These are phyloP conservation scores for Populus hybrid DNA, from an alignment of 441 rosid species.

Conservation along the genomic window DNA sequence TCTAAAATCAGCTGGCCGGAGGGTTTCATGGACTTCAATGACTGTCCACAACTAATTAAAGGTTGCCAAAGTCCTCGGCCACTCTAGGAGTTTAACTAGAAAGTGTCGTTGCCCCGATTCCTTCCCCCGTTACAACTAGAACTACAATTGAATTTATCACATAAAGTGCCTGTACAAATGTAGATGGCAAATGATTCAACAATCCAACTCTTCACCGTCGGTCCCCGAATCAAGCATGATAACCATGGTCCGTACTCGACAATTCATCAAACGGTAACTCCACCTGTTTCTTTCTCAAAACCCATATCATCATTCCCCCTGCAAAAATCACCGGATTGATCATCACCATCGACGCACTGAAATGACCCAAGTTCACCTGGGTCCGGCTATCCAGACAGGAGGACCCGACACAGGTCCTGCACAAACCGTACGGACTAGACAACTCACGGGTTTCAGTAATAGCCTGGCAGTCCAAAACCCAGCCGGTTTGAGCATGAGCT, in stretches of 20 bases:
- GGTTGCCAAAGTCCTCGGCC: not conserved
- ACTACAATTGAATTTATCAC: too few relatives aligned
- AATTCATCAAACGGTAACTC: constrained; percentile 74
- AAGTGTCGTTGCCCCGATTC: too few relatives aligned
- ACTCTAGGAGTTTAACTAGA: too few relatives aligned
- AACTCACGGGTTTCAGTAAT: constrained; percentile 59
- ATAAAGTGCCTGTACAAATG: not conserved
- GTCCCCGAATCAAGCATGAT: constrained; percentile 23
- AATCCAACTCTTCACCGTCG: too few relatives aligned
- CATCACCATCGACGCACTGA: constrained; percentile 24
- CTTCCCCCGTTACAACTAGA: too few relatives aligned
- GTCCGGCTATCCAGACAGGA: constrained; percentile 68
- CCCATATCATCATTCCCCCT: constrained; percentile 23
- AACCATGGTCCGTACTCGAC: constrained; percentile 37
- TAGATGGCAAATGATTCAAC: not conserved
- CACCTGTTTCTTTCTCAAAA: constrained; percentile 53
- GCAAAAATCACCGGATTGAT: constrained; percentile 41
- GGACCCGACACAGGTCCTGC: constrained; percentile 58
- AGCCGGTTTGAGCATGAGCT: constrained; percentile 33
- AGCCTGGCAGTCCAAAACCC: constrained; percentile 67
- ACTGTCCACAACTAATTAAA: not conserved
- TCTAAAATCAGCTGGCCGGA: not conserved
- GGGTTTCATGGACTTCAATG: not conserved
- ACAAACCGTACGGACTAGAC: constrained; percentile 63
- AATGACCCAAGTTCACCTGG: constrained; percentile 25